phyloP scores from a whole-genome alignment of 2,329 filamentous ascomycete species.

The Penicillium glabrum region DNA sequence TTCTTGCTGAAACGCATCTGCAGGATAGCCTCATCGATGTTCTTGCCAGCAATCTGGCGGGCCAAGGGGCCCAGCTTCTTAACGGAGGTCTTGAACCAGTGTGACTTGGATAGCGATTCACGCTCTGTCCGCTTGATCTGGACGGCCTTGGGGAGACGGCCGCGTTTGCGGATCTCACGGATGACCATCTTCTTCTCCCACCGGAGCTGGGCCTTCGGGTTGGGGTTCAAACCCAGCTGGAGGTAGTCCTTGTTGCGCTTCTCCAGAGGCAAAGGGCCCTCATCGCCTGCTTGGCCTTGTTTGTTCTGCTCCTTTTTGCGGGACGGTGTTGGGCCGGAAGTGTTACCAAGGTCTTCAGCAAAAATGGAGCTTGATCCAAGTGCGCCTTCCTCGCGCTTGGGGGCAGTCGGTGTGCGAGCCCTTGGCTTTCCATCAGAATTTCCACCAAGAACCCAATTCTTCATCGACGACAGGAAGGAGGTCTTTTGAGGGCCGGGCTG shows the following conservation, averaged over 20 bases:
- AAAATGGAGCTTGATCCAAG: conserved; percentile 43
- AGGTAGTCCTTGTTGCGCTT: conserved; percentile 54
- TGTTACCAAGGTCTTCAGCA: conserved; percentile 34
- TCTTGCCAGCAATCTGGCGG: conserved; percentile 87
- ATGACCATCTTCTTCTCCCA: conserved; percentile 87
- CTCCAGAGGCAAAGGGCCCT: conserved; percentile 23
- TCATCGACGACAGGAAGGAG: conserved; percentile 32
- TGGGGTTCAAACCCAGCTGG: conserved; percentile 69
- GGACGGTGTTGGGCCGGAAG: conserved; percentile 27
- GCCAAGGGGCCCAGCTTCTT: conserved; percentile 91
- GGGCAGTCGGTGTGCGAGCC: conserved; percentile 27
- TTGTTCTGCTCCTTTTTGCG: conserved; percentile 18
- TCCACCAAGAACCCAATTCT: conserved; percentile 33
- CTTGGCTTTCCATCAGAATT: conserved; percentile 28
- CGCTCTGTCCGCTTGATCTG: conserved; percentile 67
- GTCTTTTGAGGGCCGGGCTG: conserved; percentile 12
- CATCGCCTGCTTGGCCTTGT: conserved; percentile 9
- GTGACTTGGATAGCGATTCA: conserved; percentile 61
- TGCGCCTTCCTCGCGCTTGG: conserved; percentile 35
- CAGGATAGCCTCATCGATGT: conserved; percentile 85
- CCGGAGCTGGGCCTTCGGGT: conserved; percentile 66
- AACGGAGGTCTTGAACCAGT: conserved; percentile 75
- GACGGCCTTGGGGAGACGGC: conserved; percentile 65
- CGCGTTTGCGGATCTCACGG: conserved; percentile 67
- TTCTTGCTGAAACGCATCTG: conserved; percentile 98